Conservation (phyloP, 75 land plant species). For the Azolla pinnata region DNA sequence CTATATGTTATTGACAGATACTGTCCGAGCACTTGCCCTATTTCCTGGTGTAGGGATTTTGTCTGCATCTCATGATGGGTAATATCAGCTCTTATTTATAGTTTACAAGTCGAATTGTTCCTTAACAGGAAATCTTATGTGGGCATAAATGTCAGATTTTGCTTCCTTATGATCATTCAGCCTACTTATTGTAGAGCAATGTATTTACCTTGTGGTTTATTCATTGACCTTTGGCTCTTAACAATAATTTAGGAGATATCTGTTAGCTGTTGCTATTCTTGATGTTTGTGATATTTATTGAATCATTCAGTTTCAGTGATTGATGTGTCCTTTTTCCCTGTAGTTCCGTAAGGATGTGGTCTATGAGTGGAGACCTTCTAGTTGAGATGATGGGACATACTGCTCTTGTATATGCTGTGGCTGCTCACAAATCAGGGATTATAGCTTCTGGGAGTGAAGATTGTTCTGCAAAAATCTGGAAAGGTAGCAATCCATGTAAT, state of each 20-base stretch:
- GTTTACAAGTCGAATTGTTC: too few species aligned
- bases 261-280: background rate
- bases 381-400: constrained; percentile 97
- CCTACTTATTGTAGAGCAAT: too few species aligned
- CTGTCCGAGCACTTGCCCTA: constrained; percentile 81
- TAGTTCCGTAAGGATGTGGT: constrained; percentile 85
- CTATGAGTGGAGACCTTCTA: constrained; percentile 63
- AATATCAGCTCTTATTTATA: too few species aligned
- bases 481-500: too few species aligned
- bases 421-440: constrained; percentile 69
- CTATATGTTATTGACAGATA: constrained; percentile 52
- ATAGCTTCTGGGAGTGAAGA: constrained; percentile 98
- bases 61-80: constrained; percentile 99
- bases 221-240: too few species aligned
- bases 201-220: too few species aligned
- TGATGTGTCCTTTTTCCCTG: background rate
- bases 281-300: background rate
- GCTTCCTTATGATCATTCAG: too few species aligned
- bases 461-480: constrained; percentile 85
- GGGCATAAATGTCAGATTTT: too few species aligned
- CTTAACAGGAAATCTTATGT: too few species aligned
- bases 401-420: constrained; percentile 83
- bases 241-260: too few species aligned
- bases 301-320: too few species aligned
- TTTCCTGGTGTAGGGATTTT: constrained; percentile 82